Evolutionary conservation across 345 rosid species (phyloP), one percentile per base, ranked within the genome.

Genomic region (Salix purpurea): DNA sequence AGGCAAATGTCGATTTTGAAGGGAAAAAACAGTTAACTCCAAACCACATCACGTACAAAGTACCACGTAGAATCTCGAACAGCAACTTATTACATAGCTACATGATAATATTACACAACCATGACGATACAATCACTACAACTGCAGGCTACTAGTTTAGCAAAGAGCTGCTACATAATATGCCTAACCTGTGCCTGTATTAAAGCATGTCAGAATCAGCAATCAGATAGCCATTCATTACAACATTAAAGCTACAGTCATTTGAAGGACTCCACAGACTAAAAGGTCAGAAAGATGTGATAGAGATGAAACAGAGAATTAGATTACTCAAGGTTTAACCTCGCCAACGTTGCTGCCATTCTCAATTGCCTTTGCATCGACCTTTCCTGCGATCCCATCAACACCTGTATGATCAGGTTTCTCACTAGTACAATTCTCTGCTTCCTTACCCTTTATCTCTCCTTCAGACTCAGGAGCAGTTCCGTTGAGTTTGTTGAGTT

Each of bases 341-440:
- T 64, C 78, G 39, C n/a, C 68, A 23, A 80, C 86, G 61, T 62
- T 62, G 67, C 77, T 79, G 52, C 89, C 86, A 78, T 85, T 88
- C 80, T 80, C 81, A 36, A 74, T 67, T 40, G 64, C 78, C 75
- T 82, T 84, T 54, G 72, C 87, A 61, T 85, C 86, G 5, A 71
- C 77, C 71, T 80, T 82, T 73, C 79, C 83, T 64, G 64, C 74
- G 56, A 58, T 60, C 73, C 69, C 66, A 23, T 58, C 70, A 23
- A 72, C 30, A 58, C 39, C 82, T 44, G 75, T 40, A 44, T 16
- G 52, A 30, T 79, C 70, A 13, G 72, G 78, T 44, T 75, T 76
- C 68, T 81, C 82, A 18, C 50, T 74, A 11, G 54, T 72, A 37
- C 70, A 74, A 10, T 81, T 78, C 28, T 61, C 71, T 36, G 75